Evolutionary conservation across 2,329 filamentous ascomycete genomes (phyloP), one percentile per base, ranked within the genome.

Genomic region (Colletotrichum somersetense): DNA sequence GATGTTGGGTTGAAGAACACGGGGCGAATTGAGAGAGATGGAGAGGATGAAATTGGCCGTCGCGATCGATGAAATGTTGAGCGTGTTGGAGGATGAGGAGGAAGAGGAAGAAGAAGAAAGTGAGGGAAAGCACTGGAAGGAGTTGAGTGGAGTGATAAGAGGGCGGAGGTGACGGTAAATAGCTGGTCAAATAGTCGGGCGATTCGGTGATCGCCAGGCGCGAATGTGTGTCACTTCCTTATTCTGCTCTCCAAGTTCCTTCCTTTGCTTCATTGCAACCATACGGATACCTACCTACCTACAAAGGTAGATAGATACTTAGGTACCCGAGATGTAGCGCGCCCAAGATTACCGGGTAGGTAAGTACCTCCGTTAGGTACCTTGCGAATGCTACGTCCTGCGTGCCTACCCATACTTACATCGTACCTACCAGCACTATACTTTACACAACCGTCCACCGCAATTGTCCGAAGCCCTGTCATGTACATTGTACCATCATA

Each of bases 111-210:
- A 44, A 8, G 42, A 62, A 46, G 44, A 66, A 30, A 3, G 30
- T 50, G 57, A 57, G 35, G 18, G 6, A 59, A 20, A 61, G 53
- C 35, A 58, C 12, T 26, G 42, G 59, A 58, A 53, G 48, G 44
- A 52, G 35, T 23, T 6, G 38, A 20, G 35, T 8, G 35, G 58
- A 12, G 4, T 30, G 50, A 26, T 4, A 33, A 68, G 63, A 40
- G 56, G 26, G 50, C 38, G 63, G 40, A 71, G 56, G 67, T 26
- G 12, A 33, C 33, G 23, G 55, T 62, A 71, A 66, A 72, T 72
- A 66, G 69, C 57, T 71, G 44, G 20, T 64, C 58, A 40, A 59
- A 68, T 56, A 55, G 67, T 66, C 44, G 35, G 44, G 52, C 14
- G 61, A 69, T 66, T 35, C 26, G 44, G 52, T 14, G 61, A 69